Conservation (phyloP, 176 grass and related monocot species). For the Musa troglodytarum region DNA sequence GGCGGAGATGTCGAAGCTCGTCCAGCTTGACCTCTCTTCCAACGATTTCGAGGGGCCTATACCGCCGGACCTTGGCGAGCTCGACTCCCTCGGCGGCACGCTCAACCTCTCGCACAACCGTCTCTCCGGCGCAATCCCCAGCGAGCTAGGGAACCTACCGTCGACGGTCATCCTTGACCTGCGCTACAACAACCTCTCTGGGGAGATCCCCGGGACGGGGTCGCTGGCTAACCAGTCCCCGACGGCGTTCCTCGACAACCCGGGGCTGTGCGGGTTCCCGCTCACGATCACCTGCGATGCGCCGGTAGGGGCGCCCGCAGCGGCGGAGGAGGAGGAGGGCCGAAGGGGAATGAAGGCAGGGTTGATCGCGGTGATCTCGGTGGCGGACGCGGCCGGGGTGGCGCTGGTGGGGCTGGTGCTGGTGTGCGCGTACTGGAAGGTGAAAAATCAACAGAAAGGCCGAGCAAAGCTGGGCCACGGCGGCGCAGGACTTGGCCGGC, state of each 20-base stretch:
- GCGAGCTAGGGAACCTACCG: conserved; percentile 46
- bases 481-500: not conserved
- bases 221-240: conserved; percentile 77
- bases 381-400: conserved; percentile 54
- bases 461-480: conserved; percentile 9
- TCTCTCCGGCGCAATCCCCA: conserved; percentile 48
- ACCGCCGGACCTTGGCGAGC: conserved; percentile 44
- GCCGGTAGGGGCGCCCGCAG: conserved; percentile 14
- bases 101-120: conserved; percentile 72
- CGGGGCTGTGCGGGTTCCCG: conserved; percentile 65
- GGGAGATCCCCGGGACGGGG: conserved; percentile 64
- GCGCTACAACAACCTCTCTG: conserved; percentile 76
- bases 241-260: conserved; percentile 74
- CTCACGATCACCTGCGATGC: conserved; percentile 67
- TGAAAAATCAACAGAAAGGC: conserved; percentile 29
- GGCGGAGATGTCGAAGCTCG: conserved; percentile 43
- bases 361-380: conserved; percentile 56
- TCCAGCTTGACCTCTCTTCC: conserved; percentile 66
- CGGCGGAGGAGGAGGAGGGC: not conserved
- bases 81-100: conserved; percentile 46
- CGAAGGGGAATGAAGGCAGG: conserved; percentile 31
- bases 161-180: conserved; percentile 66
- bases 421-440: conserved; percentile 79
- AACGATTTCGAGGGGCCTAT: conserved; percentile 48
- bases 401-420: conserved; percentile 54